These are phyloP conservation scores for Casuarina cunninghamiana DNA, from an alignment of 306 rosid species.

Conservation along the genomic window DNA sequence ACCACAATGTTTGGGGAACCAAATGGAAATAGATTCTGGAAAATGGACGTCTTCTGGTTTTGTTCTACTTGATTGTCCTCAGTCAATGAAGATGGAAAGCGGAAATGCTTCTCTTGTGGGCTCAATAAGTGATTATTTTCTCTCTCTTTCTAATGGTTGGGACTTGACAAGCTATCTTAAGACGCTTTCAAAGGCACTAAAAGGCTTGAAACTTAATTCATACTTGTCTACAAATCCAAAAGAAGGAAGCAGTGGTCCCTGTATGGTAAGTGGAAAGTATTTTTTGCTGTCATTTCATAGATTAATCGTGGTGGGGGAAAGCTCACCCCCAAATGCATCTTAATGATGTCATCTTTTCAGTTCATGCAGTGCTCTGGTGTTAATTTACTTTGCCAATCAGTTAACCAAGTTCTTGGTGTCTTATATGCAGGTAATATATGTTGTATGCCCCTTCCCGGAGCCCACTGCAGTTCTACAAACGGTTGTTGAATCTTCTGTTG, in stretches of 20 bases:
- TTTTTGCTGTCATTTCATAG: slow-evolving; percentile 16
- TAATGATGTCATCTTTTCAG: slow-evolving; percentile 1
- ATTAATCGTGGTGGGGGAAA: background rate
- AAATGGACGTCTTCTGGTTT: slow-evolving; percentile 78
- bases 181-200: slow-evolving; percentile 93
- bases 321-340: slow-evolving; percentile 1
- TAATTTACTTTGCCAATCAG: slow-evolving; percentile 13
- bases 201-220: slow-evolving; percentile 79
- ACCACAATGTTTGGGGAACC: slow-evolving; percentile 81
- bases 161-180: slow-evolving; percentile 92
- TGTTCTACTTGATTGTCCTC: slow-evolving; percentile 94
- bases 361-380: background rate
- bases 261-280: slow-evolving; percentile 60
- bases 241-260: slow-evolving; percentile 84
- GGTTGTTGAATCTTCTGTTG: slow-evolving; percentile 83
- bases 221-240: slow-evolving; percentile 64
- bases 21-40: slow-evolving; percentile 87
- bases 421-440: slow-evolving; percentile 79
- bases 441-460: slow-evolving; percentile 97
- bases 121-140: slow-evolving; percentile 92
- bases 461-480: slow-evolving; percentile 91
- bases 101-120: slow-evolving; percentile 93
- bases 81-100: slow-evolving; percentile 95
- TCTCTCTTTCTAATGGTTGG: slow-evolving; percentile 94
- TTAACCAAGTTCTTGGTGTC: slow-evolving; percentile 17